A percentile compares a stretch with the other conserved stretches of the same genome.
These are phyloP conservation scores for Trichoderma sp. DNA, from an alignment of 2,329 filamentous ascomycete species.

Conservation along the genomic window DNA sequence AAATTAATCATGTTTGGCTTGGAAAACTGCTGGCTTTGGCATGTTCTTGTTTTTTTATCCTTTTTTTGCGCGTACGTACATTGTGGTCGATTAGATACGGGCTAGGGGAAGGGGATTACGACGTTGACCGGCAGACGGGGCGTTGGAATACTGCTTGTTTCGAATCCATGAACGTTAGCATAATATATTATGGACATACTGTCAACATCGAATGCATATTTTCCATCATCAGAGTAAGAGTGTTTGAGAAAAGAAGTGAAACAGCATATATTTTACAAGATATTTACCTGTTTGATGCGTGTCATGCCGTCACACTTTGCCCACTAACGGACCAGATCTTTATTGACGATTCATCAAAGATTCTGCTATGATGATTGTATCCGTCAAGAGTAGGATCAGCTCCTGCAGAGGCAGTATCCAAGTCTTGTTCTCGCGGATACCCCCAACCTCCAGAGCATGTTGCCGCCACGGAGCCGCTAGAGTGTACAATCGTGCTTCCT, in stretches of 20 bases:
- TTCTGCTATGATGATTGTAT: background rate
- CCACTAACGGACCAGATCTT: conserved; percentile 28
- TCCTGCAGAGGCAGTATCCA: conserved; percentile 17
- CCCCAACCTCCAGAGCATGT: conserved; percentile 60
- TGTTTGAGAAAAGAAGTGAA: background rate
- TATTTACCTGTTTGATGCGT: background rate
- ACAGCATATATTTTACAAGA: background rate
- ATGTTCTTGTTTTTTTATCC: background rate
- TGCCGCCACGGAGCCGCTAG: conserved; percentile 56
- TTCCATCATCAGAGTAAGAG: background rate
- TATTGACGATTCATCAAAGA: conserved; percentile 28
- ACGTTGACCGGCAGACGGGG: background rate
- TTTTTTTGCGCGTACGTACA: background rate
- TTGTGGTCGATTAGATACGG: background rate
- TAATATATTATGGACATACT: background rate
- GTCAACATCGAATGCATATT: background rate
- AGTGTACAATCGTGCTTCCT: conserved; percentile 53
- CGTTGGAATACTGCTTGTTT: background rate
- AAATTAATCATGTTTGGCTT: background rate
- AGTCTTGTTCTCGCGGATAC: conserved; percentile 25
- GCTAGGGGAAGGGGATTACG: background rate
- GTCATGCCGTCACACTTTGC: background rate
- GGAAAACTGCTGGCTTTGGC: background rate
- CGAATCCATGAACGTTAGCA: background rate
- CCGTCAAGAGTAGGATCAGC: background rate